phyloP scores from a whole-genome alignment of 768 basidiomycete species.

The Suillus placidus region DNA sequence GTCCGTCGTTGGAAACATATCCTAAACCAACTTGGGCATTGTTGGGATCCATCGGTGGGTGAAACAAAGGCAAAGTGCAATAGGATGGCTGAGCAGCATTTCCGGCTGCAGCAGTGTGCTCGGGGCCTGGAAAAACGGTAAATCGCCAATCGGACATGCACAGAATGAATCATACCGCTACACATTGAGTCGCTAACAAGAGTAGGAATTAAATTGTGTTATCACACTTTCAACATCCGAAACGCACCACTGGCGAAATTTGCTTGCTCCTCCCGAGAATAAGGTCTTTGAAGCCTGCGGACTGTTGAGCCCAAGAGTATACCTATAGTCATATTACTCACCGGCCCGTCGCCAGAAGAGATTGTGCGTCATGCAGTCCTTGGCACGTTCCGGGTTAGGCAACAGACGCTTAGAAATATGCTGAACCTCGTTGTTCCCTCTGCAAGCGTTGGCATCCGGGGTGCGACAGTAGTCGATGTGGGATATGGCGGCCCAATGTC shows the following conservation, averaged over 20 bases:
- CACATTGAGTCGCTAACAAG: constrained; percentile 53
- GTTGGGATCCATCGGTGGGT: constrained; percentile 37
- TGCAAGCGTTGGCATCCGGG: constrained; percentile 39
- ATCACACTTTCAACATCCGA: not conserved
- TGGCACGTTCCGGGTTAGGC: constrained; percentile 49
- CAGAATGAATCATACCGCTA: constrained; percentile 34
- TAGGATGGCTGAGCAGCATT: constrained; percentile 51
- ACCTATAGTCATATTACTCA: constrained; percentile 22
- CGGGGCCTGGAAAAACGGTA: constrained; percentile 41
- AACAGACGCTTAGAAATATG: constrained; percentile 46
- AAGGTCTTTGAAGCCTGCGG: constrained; percentile 62
- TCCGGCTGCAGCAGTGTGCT: constrained; percentile 45
- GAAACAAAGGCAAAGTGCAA: constrained; percentile 58
- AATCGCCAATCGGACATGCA: not conserved
- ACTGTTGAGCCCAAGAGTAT: constrained; percentile 2
- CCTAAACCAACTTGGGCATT: constrained; percentile 35
- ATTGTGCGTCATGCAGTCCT: constrained; percentile 57
- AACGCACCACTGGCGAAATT: constrained; percentile 53
- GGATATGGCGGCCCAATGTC: constrained; percentile 55
- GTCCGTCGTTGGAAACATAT: constrained; percentile 60
- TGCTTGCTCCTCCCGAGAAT: constrained; percentile 55
- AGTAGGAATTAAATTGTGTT: not conserved
- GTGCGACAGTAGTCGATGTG: constrained; percentile 61
- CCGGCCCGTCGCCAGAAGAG: constrained; percentile 61
- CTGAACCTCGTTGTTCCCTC: constrained; percentile 42